phyloP scores from a whole-genome alignment of 176 grass and related monocot genomes.

The Neostapfia colusana region DNA sequence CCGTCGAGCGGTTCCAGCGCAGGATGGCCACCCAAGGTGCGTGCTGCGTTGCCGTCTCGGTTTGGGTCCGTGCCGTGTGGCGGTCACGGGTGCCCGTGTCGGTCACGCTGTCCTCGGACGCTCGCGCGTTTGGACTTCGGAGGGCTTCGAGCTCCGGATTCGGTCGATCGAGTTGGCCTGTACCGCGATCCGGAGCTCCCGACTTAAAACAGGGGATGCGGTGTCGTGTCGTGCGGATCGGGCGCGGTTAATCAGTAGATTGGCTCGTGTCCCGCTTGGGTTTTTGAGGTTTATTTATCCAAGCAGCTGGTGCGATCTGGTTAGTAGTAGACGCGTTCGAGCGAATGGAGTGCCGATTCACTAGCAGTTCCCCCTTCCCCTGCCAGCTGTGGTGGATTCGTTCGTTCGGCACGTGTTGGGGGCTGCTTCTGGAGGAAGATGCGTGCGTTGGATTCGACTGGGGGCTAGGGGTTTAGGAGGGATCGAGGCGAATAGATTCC shows the following conservation, averaged over 20 bases:
- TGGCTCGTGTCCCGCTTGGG: background rate
- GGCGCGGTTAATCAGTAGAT: background rate
- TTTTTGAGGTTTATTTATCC: background rate
- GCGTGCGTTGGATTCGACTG: background rate
- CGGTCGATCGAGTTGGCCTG: background rate
- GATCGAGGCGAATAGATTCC: constrained; percentile 21
- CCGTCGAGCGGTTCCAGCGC: constrained; percentile 59
- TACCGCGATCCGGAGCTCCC: background rate
- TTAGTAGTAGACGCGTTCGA: background rate
- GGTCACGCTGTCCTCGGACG: background rate
- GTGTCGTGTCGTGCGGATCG: background rate
- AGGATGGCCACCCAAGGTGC: constrained; percentile 73
- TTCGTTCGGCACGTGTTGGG: background rate
- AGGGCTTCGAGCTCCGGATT: background rate
- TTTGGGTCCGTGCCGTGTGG: background rate
- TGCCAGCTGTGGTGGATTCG: background rate
- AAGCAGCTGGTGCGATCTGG: constrained; percentile 7
- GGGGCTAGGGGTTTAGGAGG: constrained; percentile 3
- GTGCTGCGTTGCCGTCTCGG: background rate
- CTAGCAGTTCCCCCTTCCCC: background rate
- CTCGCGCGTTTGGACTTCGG: background rate
- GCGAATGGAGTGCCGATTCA: background rate
- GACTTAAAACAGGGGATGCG: background rate
- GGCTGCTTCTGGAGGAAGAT: background rate
- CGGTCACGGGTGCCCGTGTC: background rate